Evolutionary conservation across 345 rosid species (phyloP).

Genomic region (Ceriops zippeliana): DNA sequence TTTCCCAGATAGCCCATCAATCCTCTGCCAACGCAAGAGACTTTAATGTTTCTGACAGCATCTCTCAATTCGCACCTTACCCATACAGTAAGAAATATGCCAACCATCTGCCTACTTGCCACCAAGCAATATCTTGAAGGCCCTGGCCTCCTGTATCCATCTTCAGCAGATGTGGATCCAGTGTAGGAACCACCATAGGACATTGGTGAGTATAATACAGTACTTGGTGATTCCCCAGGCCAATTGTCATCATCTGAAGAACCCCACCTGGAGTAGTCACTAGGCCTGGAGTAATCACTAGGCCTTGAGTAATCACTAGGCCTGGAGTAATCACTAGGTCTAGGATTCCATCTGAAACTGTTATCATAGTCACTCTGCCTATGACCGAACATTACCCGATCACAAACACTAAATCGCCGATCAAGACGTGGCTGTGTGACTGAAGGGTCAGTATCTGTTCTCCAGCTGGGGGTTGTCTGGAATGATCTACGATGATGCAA

Average conservation of each 20-base stretch:
- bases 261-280: slow-evolving; percentile 90
- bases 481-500: slow-evolving; percentile 88
- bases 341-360: slow-evolving; percentile 44
- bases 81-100: slow-evolving; percentile 92
- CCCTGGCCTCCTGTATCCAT: slow-evolving; percentile 60
- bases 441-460: slow-evolving; percentile 71
- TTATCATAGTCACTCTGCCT: slow-evolving; percentile 75
- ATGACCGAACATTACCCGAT: slow-evolving; percentile 74
- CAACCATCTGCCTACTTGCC: slow-evolving; percentile 97
- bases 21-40: slow-evolving; percentile 97
- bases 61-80: slow-evolving; percentile 84
- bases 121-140: slow-evolving; percentile 80
- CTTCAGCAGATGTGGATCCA: slow-evolving; percentile 56
- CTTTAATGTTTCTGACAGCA: slow-evolving; percentile 87
- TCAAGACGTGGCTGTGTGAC: slow-evolving; percentile 66
- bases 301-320: slow-evolving; percentile 79
- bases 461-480: slow-evolving; percentile 85
- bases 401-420: slow-evolving; percentile 88
- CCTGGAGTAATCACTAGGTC: slow-evolving; percentile 37
- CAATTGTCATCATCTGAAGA: slow-evolving; percentile 95
- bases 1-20: slow-evolving; percentile 98
- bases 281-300: slow-evolving; percentile 85
- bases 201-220: slow-evolving; percentile 72
- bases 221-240: slow-evolving; percentile 84
- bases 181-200: slow-evolving; percentile 35